These are phyloP conservation scores for Kuraishia molischiana DNA, from an alignment of 805 yeast species.

Conservation along the genomic window DNA sequence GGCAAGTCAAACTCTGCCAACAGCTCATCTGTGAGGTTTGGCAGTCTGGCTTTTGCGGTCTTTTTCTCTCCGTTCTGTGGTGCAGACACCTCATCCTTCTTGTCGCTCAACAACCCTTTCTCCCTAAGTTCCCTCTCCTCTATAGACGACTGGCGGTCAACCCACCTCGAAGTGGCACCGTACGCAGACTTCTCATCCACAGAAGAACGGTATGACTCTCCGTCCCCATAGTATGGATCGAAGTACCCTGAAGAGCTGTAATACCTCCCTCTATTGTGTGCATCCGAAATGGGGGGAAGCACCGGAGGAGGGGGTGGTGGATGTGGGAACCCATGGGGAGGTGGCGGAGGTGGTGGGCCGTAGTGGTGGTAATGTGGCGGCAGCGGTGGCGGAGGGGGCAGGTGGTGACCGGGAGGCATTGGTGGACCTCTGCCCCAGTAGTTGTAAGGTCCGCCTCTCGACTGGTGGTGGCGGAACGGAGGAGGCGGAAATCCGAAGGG, in stretches of 20 bases:
- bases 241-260: slow-evolving; percentile 2
- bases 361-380: too few species aligned
- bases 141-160: neutral
- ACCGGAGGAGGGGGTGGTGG: slow-evolving; percentile 14
- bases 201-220: neutral
- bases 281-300: slow-evolving; percentile 7
- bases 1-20: slow-evolving; percentile 26
- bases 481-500: slow-evolving; percentile 11
- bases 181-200: neutral
- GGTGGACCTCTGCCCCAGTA: too few species aligned
- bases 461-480: too few species aligned
- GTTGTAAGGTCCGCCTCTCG: too few species aligned
- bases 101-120: neutral
- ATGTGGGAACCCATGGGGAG: slow-evolving; percentile 1
- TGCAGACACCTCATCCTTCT: neutral
- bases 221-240: neutral
- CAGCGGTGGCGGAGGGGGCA: too few species aligned
- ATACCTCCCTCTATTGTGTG: slow-evolving; percentile 1
- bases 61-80: neutral
- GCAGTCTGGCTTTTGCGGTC: neutral
- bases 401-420: too few species aligned
- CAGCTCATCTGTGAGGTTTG: slow-evolving; percentile 17
- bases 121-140: neutral
- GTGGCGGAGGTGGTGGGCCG: too few species aligned
- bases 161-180: neutral